Percentiles rank a stretch among this genome's conserved stretches.
Evolutionary conservation across 495 filamentous ascomycete genomes (phyloP).

Genomic region (Penicillium paradoxum): DNA sequence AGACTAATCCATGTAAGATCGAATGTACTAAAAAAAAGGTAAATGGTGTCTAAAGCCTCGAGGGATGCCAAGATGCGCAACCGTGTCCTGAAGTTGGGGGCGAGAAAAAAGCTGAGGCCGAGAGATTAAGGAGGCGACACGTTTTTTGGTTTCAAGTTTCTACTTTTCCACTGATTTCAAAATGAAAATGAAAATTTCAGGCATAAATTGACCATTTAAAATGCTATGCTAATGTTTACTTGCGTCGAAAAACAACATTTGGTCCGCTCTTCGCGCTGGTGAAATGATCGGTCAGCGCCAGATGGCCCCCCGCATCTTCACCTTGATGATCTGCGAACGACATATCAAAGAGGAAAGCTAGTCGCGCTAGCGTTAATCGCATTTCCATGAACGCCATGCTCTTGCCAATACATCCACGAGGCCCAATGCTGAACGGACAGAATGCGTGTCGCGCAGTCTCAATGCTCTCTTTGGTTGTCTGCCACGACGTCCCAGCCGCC

Average conservation of each 20-base stretch:
- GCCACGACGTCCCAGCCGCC: slow-evolving; percentile 20
- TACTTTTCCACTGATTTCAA: not conserved
- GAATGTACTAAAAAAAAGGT: not conserved
- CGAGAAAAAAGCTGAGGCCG: slow-evolving; percentile 5
- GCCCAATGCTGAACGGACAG: slow-evolving; percentile 54
- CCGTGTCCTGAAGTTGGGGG: slow-evolving; percentile 23
- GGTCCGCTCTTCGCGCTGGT: slow-evolving; percentile 43
- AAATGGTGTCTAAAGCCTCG: not conserved
- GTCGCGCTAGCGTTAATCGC: slow-evolving; percentile 43
- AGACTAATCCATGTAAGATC: not conserved
- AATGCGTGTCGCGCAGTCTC: slow-evolving; percentile 43
- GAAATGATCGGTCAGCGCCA: slow-evolving; percentile 46
- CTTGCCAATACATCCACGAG: slow-evolving; percentile 55
- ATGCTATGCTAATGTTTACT: not conserved
- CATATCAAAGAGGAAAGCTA: slow-evolving; percentile 46
- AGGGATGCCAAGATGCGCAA: slow-evolving; percentile 27
- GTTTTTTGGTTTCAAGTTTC: not conserved
- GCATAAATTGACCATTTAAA: not conserved
- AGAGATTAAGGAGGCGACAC: slow-evolving; percentile 6
- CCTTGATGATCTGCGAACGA: slow-evolving; percentile 36
- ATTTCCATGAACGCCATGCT: slow-evolving; percentile 54
- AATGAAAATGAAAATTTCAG: not conserved
- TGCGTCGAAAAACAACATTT: slow-evolving; percentile 33
- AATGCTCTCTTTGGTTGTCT: slow-evolving; percentile 33
- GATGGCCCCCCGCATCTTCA: slow-evolving; percentile 38